Evolutionary conservation across 2,329 filamentous ascomycete species (phyloP).

Genomic region (Fusarium sp.): DNA sequence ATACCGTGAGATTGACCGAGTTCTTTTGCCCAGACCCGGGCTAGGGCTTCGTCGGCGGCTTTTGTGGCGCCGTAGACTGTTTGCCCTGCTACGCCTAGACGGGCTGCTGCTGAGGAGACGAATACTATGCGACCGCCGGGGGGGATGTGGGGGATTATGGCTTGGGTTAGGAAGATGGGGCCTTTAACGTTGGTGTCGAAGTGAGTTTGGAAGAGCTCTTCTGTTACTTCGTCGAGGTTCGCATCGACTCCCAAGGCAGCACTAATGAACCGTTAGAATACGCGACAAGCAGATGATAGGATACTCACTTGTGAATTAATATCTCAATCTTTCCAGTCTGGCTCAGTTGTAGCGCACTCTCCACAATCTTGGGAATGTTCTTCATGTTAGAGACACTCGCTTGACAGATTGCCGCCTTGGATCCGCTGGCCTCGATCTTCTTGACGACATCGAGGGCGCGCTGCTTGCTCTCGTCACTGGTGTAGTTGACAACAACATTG

Average conservation of each 20-base stretch:
- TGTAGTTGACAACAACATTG: conserved; percentile 41
- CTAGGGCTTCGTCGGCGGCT: conserved; percentile 48
- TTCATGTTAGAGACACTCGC: conserved; percentile 32
- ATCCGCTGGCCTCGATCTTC: conserved; percentile 26
- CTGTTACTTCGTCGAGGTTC: conserved; percentile 31
- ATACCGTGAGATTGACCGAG: conserved; percentile 46
- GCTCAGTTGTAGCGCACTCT: conserved; percentile 34
- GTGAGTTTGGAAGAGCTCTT: conserved; percentile 18
- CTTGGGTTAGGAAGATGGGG: conserved; percentile 50
- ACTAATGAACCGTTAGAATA: not conserved
- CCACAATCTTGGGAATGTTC: conserved; percentile 34
- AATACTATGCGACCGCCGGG: conserved; percentile 50
- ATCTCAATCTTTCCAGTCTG: conserved; percentile 43
- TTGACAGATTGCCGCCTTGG: conserved; percentile 26
- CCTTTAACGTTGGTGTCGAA: conserved; percentile 41
- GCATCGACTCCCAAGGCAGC: conserved; percentile 28
- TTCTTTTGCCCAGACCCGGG: conserved; percentile 49
- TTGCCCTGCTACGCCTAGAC: conserved; percentile 45
- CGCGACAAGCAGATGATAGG: not conserved
- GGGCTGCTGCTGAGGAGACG: conserved; percentile 49
- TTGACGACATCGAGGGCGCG: conserved; percentile 32
- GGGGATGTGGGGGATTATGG: conserved; percentile 46
- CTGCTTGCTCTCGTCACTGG: conserved; percentile 24
- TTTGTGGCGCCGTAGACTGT: conserved; percentile 52
- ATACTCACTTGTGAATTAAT: conserved; percentile 38